Percentiles rank a stretch among this genome's conserved stretches.
These are phyloP conservation scores for Castanea mollissima DNA, from an alignment of 306 rosid species.

Conservation along the genomic window DNA sequence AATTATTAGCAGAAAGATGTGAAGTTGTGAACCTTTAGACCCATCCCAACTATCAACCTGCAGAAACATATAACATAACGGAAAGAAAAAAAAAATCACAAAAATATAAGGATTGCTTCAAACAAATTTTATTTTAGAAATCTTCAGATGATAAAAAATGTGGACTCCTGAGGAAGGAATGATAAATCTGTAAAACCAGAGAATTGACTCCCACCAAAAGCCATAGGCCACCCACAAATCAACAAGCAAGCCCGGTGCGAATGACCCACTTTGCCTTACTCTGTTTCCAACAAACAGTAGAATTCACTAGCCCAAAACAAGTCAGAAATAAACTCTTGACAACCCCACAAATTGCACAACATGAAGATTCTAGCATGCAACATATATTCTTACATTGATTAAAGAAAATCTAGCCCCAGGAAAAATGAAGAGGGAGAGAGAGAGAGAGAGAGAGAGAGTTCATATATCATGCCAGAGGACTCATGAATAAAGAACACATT, in stretches of 20 bases:
- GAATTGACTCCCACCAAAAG: neutral
- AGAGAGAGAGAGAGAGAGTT: neutral
- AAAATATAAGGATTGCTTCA: neutral
- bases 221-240: neutral
- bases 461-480: neutral
- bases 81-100: neutral
- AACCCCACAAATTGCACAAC: neutral
- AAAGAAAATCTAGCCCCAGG: neutral
- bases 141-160: neutral
- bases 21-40: neutral
- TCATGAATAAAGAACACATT: neutral
- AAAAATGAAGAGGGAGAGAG: neutral
- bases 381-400: neutral
- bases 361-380: neutral
- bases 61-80: neutral
- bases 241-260: neutral
- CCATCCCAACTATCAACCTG: neutral
- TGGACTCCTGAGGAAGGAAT: neutral
- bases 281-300: neutral
- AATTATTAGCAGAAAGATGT: neutral
- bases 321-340: neutral
- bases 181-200: neutral
- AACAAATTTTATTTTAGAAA: neutral
- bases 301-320: neutral
- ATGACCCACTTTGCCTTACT: neutral